phyloP scores from a whole-genome alignment of 2,329 filamentous ascomycete genomes.

The Arthroderma uncinatum region DNA sequence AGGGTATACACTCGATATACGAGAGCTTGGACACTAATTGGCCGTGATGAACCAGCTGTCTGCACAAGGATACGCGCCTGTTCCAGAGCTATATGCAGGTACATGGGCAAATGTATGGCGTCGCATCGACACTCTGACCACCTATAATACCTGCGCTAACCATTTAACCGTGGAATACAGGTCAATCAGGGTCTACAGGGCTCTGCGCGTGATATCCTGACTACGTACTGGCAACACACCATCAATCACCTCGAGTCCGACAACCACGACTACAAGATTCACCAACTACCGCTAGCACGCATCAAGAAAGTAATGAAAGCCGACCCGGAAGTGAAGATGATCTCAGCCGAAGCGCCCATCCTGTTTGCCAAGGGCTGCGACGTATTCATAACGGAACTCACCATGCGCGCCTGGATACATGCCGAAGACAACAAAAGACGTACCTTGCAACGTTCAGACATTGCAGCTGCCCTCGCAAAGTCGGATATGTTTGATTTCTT shows the following conservation, averaged over 20 bases:
- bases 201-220: slow-evolving; percentile 91
- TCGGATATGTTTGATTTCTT: slow-evolving; percentile 99
- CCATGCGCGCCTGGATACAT: slow-evolving; percentile 99
- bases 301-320: slow-evolving; percentile 99
- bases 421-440: slow-evolving; percentile 97
- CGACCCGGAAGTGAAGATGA: slow-evolving; percentile 99
- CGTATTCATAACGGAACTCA: slow-evolving; percentile 97
- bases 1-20: not conserved
- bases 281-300: slow-evolving; percentile 89
- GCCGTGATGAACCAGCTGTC: slow-evolving; percentile 51
- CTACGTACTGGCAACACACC: slow-evolving; percentile 98
- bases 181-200: slow-evolving; percentile 91
- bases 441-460: slow-evolving; percentile 89
- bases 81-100: slow-evolving; percentile 79
- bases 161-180: slow-evolving; percentile 35
- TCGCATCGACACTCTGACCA: not conserved
- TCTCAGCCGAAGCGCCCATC: slow-evolving; percentile 94
- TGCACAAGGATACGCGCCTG: slow-evolving; percentile 76
- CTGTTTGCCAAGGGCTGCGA: slow-evolving; percentile 97
- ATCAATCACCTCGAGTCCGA: slow-evolving; percentile 92
- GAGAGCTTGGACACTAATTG: slow-evolving; percentile 1
- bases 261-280: slow-evolving; percentile 95
- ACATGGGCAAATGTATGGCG: slow-evolving; percentile 81
- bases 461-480: slow-evolving; percentile 88
- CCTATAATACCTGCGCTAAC: not conserved